These are phyloP conservation scores for Clavispora vitiphila DNA, from an alignment of 805 yeast genomes.

Conservation along the genomic window DNA sequence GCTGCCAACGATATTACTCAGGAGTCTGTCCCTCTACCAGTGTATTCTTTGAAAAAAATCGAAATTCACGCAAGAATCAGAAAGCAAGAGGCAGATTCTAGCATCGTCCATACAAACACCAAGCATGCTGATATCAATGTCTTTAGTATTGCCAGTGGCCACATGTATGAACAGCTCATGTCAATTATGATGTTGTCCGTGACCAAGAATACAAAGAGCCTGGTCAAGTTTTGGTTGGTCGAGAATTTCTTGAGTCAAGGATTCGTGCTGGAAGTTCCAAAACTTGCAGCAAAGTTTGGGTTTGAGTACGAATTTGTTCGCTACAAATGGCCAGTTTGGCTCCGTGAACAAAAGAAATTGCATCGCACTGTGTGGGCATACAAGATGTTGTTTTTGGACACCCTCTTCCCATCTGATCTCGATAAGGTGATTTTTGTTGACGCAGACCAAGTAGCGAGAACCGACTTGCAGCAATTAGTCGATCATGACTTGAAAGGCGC, in stretches of 20 bases:
- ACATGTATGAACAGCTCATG: constrained; percentile 65
- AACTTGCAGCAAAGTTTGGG: constrained; percentile 50
- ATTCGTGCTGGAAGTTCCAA: constrained; percentile 57
- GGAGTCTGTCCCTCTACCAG: constrained; percentile 23
- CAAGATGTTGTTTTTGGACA: constrained; percentile 82
- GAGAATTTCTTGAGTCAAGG: constrained; percentile 75
- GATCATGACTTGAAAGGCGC: constrained; percentile 71
- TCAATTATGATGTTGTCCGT: constrained; percentile 81
- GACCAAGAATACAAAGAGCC: constrained; percentile 50
- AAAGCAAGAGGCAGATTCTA: constrained; percentile 21
- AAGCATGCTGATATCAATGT: constrained; percentile 55
- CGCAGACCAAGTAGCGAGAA: constrained; percentile 76
- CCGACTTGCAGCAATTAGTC: constrained; percentile 65
- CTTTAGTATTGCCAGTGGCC: constrained; percentile 81
- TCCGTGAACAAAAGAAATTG: constrained; percentile 70
- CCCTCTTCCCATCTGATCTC: constrained; percentile 73
- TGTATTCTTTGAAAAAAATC: constrained; percentile 43
- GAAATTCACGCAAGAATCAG: constrained; percentile 42
- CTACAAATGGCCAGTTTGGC: constrained; percentile 92
- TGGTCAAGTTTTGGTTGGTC: constrained; percentile 78
- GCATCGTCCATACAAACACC: not conserved
- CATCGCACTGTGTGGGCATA: constrained; percentile 85
- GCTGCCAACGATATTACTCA: constrained; percentile 23
- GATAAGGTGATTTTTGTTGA: constrained; percentile 80
- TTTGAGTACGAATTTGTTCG: constrained; percentile 74